Base-by-base conservation (phyloP, 176 grass and related monocot genomes). In the Cenchrus fungigraminus region DNA sequence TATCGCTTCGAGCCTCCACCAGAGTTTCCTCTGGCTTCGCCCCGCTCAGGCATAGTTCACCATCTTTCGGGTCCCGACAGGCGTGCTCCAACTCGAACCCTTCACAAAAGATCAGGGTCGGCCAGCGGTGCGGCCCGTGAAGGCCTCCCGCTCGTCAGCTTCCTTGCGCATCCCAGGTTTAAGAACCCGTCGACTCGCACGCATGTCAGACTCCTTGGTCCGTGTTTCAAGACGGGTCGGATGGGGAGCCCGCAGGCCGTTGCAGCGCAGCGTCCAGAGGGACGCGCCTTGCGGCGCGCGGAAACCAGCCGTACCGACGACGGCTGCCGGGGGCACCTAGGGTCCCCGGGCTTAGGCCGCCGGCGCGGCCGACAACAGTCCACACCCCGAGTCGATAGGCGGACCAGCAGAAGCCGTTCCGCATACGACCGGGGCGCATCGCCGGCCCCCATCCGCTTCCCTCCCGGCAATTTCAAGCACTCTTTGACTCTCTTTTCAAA, bases 181-280 rank as follows among this genome's bases (percentile, higher is more conserved):
- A 13, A 65, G 82, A 68, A 82, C 88, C 78, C 77, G 45, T 86
- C 57, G 76, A 89, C 92, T 91, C 83, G 79, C 89, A 89, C 56
- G 86, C 92, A 90, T 91, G 84, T 90, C 84, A 83, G 87, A 94
- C 92, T 95, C 88, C 93, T 95, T 92, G 86, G 88, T 95, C 81
- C 84, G 73, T 93, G 86, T 92, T 95, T 95, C 85, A 92, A 95
- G 87, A 95, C 49, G 82, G 93, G 93, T 92, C 82, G 79, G 70
- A 88, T 92, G 87, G 91, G 91, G 75, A 92, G 87, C 37, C 37
- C 37, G 37, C 37, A 37, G 37, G 37, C 37, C 37, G 37, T 37
- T 32, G 31, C 31, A 32, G 31, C 31, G 31, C 31, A 32, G 31
- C 31, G 31, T 32, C 31, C 31, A 0, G 31, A 31, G 31, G 31